phyloP scores from a whole-genome alignment of 2,329 filamentous ascomycete genomes.

The Trichoderma lentiforme region DNA sequence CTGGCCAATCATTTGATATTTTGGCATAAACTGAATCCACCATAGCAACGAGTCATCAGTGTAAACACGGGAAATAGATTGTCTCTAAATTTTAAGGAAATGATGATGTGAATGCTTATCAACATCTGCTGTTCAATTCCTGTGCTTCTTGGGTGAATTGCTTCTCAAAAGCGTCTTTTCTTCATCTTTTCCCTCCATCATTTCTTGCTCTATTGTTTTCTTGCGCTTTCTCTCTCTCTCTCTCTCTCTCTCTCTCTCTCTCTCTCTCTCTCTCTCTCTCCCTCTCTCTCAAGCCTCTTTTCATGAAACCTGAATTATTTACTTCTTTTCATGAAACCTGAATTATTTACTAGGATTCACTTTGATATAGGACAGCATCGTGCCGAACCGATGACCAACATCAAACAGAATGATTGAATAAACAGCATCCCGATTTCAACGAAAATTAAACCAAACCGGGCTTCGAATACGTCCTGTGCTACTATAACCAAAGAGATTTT shows the following conservation, averaged over 20 bases:
- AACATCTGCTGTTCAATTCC: not conserved
- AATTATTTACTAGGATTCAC: not conserved
- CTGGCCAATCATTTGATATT: not conserved
- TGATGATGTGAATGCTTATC: not conserved
- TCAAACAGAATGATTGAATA: not conserved
- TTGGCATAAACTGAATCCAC: not conserved
- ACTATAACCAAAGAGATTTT: not conserved
- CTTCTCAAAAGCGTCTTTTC: no score
- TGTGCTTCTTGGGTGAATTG: no score
- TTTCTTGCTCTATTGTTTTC: not conserved
- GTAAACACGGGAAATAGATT: not conserved
- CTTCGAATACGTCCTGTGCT: not conserved
- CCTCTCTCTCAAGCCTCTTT: not conserved
- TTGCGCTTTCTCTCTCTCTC: not conserved
- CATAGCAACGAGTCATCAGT: not conserved
- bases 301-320: not conserved
- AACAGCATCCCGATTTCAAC: not conserved
- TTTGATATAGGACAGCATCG: not conserved
- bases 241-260: no score
- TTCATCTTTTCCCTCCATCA: no score
- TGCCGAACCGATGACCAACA: not conserved
- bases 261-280: not conserved
- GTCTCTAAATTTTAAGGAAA: not conserved
- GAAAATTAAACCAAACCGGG: not conserved
- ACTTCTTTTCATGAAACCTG: not conserved